A percentile compares a stretch with the other conserved stretches of the same genome.
These are phyloP conservation scores for Verticillium nonalfalfae DNA, from an alignment of 2,329 filamentous ascomycete species.

Conservation along the genomic window DNA sequence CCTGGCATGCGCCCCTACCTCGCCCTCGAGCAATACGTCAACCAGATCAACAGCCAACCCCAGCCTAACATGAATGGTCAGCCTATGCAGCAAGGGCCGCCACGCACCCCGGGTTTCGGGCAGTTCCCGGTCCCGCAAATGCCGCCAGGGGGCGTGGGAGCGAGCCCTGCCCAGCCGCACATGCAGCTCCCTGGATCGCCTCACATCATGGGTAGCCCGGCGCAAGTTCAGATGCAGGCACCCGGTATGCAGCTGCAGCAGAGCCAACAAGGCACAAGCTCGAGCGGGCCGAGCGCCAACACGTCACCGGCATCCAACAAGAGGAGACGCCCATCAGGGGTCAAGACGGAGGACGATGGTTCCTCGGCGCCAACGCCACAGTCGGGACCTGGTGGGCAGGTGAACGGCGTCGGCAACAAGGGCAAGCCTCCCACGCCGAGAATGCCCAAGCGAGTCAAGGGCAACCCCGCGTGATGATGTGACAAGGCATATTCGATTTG, in stretches of 20 bases:
- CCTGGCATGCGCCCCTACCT: conserved; percentile 47
- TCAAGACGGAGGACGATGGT: conserved; percentile 51
- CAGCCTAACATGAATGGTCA: conserved; percentile 39
- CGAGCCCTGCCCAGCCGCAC: conserved; percentile 54
- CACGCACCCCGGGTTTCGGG: conserved; percentile 46
- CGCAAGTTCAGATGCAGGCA: conserved; percentile 55
- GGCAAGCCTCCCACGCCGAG: conserved; percentile 51
- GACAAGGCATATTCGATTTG: neutral
- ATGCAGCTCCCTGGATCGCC: conserved; percentile 58
- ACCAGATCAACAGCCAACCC: conserved; percentile 32
- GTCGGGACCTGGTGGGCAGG: conserved; percentile 30
- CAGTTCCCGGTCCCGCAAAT: conserved; percentile 36
- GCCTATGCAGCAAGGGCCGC: conserved; percentile 37
- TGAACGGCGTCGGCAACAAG: conserved; percentile 44
- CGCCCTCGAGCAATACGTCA: conserved; percentile 56
- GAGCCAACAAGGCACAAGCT: conserved; percentile 62
- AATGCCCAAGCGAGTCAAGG: conserved; percentile 48
- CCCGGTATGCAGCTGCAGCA: conserved; percentile 61
- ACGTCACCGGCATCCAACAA: conserved; percentile 58
- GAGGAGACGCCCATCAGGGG: conserved; percentile 48
- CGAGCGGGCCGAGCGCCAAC: conserved; percentile 61
- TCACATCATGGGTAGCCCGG: conserved; percentile 52
- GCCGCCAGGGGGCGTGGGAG: conserved; percentile 31
- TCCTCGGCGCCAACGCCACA: conserved; percentile 42
- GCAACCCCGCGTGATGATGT: conserved; percentile 24